Base-by-base conservation (phyloP, 257 asterid genomes). In the Asclepias syriaca region DNA sequence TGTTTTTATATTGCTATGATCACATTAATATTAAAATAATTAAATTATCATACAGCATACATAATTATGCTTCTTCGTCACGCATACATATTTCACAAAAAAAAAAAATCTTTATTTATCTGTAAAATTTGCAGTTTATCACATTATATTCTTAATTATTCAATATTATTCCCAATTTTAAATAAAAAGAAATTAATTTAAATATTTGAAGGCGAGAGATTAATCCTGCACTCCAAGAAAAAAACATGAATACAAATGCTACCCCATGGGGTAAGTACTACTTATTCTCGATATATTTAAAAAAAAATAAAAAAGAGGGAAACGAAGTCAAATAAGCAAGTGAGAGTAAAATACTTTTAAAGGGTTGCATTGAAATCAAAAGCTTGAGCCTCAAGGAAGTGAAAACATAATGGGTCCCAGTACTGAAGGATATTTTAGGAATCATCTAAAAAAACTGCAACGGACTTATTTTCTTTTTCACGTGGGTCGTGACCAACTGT, bases 361-460 rank as follows among this genome's bases (percentile, higher is more conserved):
- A 43, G 2, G 18, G 53, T 48, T 48, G 53, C 14, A 48, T 4
- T 57, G n/a, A 43, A 9, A 2, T 43, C 15, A 22, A 37, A 78
- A 72, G 78, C 87, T 82, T 84, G 85, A 45, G 81, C 80, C 67
- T 77, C 71, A 86, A 84, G 88, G 60, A 80, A 77, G 77, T 6
- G 48, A 39, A 40, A 49, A 55, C 49, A 22, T 2, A 64, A 10
- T 27, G 29, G 29, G 67, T 32, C 72, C 15, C 54, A 43, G 21
- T 6, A 11, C 9, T 43, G 21, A 32, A 34, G 57, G 39, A 29
- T 66, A 51, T 45, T 65, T 65, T 56, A 49, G 48, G 50, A 19
- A 50, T 21, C 19, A 58, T 12, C 0, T 12, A 22, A 43, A 40
- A 71, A 24, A 45, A 27, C 39, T 24, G 22, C 40, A 24, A 7